Conservation (phyloP, 2,329 filamentous ascomycete species). For the Madurella mycetomatis region DNA sequence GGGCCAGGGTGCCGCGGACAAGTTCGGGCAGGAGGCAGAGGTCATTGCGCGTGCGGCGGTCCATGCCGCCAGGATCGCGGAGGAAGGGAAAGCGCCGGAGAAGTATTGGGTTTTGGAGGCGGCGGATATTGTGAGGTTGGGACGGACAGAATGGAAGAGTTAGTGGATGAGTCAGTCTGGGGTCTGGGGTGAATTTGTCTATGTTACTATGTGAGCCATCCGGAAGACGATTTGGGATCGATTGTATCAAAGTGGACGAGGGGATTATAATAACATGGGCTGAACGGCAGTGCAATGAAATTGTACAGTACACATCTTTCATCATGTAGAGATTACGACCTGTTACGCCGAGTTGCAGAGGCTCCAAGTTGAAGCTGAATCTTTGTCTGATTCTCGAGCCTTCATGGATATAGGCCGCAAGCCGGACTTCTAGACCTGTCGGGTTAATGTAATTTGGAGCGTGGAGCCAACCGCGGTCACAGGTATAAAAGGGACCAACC, state of each 20-base stretch:
- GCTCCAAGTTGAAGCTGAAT: too few species aligned
- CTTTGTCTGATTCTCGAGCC: too few species aligned
- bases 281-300: too few species aligned
- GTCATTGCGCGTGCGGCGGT: constrained; percentile 67
- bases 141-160: constrained; percentile 53
- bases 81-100: constrained; percentile 54
- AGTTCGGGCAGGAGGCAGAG: constrained; percentile 67
- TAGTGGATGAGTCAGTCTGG: constrained; percentile 36
- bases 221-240: too few species aligned
- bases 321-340: too few species aligned
- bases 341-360: too few species aligned
- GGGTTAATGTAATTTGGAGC: not conserved
- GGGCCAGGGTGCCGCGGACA: constrained; percentile 53
- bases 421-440: constrained; percentile 2
- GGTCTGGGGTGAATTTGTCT: not conserved
- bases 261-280: too few species aligned
- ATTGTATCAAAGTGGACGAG: too few species aligned
- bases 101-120: constrained; percentile 59
- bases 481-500: not conserved
- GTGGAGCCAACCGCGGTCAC: not conserved
- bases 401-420: not conserved
- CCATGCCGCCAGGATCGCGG: constrained; percentile 53
- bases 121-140: constrained; percentile 62
- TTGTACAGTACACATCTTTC: too few species aligned
- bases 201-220: not conserved